Base-by-base conservation (phyloP, 306 rosid species). In the Senna siamea region DNA sequence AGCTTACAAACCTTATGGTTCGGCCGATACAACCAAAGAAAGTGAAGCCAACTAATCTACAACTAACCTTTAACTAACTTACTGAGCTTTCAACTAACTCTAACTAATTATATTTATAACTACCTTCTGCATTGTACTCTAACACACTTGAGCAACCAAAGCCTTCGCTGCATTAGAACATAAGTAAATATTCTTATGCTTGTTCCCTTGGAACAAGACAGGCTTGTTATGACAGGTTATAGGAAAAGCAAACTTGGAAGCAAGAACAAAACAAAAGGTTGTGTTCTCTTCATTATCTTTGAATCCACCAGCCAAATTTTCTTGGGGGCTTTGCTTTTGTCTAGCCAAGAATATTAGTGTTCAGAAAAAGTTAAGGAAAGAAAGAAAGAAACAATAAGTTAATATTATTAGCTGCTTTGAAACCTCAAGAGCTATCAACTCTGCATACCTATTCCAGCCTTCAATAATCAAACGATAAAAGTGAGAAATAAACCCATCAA, bases 381-480 rank as follows among this genome's bases (percentile, higher is more conserved):
- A n/a, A n/a, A n/a, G n/a, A 32, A 75, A 34, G 32, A 65, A 57
- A 56, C 1, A n/a, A 9, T 26, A 68, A 83, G 70, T 57, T 54
- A 32, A 56, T 87, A 93, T 35, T 54, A 32, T 47, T 86, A 93
- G 97, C 93, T 87, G 87, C 81, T 92, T 92, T 67, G 97, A 92
- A 62, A 94, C 86, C 93, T 94, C 91, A 74, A 91, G 93, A 75
- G 98, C 98, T 76, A 94, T 94, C 77, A 92, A 85, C 80, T 94
- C 98, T 32, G 98, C 98, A 91, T 94, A 20, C 98, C 98, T 51
- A 97, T 94, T 85, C 98, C 98, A 81, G 98, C 98, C 98, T 94
- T 73, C 85, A 89, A 71, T 51, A 78, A 73, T 26, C 77, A 79
- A 83, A 68, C 71, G 69, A 79, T 54, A 60, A 51, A 75, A 72